Conservation (phyloP, 2,329 filamentous ascomycete genomes). For the Scleromitrula shiraiana region DNA sequence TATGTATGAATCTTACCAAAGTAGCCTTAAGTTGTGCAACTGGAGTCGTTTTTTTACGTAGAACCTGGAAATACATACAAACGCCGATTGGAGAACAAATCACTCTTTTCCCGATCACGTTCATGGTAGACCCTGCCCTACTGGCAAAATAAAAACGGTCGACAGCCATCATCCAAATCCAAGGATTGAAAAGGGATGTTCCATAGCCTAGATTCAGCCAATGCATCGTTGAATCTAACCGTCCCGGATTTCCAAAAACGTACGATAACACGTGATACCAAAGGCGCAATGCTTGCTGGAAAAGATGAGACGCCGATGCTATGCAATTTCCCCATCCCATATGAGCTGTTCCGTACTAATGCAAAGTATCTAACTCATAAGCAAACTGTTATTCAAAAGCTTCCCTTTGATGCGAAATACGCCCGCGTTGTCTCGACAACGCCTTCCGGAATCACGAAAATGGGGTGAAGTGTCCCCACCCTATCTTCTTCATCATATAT, state of each 20-base stretch:
- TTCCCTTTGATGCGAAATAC: slow-evolving; percentile 26
- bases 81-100: background rate
- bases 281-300: background rate
- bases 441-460: slow-evolving; percentile 74
- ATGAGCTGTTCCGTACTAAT: slow-evolving; percentile 1
- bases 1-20: background rate
- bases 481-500: slow-evolving; percentile 65
- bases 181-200: background rate
- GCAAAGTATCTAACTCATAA: background rate
- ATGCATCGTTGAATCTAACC: background rate
- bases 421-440: slow-evolving; percentile 24
- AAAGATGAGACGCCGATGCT: background rate
- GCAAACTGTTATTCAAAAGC: slow-evolving; percentile 18
- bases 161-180: background rate
- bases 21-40: background rate
- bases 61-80: too few species aligned
- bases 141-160: background rate
- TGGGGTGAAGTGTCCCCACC: slow-evolving; percentile 66
- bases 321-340: background rate
- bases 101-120: background rate
- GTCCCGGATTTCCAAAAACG: background rate
- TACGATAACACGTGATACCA: background rate
- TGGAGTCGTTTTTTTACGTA: background rate
- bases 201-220: background rate
- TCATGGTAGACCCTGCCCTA: background rate